Conservation (phyloP, 164 flowering plant genomes). For the Magnolia changhungtana region DNA sequence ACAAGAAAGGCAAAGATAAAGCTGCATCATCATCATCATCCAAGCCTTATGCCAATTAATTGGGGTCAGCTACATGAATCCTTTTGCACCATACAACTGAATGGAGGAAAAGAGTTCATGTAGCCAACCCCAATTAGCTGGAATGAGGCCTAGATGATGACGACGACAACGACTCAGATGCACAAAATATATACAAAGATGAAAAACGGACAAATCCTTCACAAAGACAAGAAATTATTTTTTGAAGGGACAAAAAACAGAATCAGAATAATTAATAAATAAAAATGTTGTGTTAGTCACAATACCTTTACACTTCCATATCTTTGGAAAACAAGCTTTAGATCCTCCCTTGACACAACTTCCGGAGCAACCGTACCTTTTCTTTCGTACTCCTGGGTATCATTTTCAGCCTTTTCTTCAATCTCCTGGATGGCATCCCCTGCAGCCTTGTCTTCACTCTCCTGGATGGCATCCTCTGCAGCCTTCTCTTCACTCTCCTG, state of each 20-base stretch:
- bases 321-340: conserved; percentile 59
- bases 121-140: no score
- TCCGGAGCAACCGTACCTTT: conserved; percentile 42
- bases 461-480: not conserved
- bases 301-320: conserved; percentile 84
- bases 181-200: not conserved
- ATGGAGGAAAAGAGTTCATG: no score
- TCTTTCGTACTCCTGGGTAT: conserved; percentile 17
- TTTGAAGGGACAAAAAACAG: no score
- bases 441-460: conserved; percentile 3
- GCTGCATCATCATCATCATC: no score
- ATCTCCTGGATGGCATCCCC: conserved; percentile 16
- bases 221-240: no score
- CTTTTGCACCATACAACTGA: no score
- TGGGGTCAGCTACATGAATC: no score
- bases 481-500: conserved; percentile 21
- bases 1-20: no score
- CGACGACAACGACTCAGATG: not conserved
- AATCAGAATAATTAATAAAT: no score
- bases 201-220: not conserved
- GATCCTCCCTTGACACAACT: conserved; percentile 79
- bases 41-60: no score
- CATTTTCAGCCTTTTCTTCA: conserved; percentile 28
- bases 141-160: not conserved
- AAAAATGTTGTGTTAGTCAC: no score